Conservation (phyloP, 768 basidiomycete genomes). For the Lactarius akahatsu region DNA sequence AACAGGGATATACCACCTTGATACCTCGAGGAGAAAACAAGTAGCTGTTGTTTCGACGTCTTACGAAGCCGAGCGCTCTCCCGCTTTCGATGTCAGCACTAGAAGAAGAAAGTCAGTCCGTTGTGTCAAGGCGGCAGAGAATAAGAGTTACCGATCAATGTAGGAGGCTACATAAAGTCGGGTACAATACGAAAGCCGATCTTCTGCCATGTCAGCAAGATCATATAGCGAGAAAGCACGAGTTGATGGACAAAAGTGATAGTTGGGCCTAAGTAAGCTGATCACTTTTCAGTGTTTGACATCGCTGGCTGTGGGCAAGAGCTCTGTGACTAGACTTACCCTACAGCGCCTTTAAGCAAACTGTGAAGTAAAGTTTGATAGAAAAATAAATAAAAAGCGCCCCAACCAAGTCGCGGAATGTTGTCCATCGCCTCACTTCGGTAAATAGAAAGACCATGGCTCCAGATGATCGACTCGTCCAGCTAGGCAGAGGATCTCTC, state of each 20-base stretch:
- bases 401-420: slow-evolving; percentile 5
- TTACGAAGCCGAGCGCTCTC: no score
- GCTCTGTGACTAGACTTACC: background rate
- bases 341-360: background rate
- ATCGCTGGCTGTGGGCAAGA: background rate
- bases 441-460: background rate
- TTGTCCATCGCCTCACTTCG: background rate
- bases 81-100: no score
- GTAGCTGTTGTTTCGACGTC: no score
- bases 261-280: background rate
- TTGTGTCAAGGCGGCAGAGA: no score
- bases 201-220: background rate
- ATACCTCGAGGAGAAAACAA: no score
- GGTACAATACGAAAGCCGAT: background rate
- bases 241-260: background rate
- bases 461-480: background rate
- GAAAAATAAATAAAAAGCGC: background rate
- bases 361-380: background rate
- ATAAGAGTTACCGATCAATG: no score
- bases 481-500: background rate
- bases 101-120: no score
- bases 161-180: no score
- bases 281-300: background rate
- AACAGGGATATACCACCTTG: no score
- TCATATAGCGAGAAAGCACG: background rate